Evolutionary conservation across 108 stramenopile species (phyloP).

Genomic region (Skeletonema potamos): DNA sequence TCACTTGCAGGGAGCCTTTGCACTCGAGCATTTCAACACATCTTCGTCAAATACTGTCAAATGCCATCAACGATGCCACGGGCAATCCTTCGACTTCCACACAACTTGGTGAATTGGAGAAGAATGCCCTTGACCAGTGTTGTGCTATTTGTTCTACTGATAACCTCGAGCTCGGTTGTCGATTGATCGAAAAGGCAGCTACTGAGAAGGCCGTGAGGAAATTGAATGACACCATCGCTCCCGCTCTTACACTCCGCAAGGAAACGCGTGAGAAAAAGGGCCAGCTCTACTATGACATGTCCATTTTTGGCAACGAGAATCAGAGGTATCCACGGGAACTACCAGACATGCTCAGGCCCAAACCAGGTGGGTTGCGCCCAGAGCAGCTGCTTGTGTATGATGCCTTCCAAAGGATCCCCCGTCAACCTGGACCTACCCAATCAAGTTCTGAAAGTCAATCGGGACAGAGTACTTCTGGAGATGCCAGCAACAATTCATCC

Average conservation of each 20-base stretch:
- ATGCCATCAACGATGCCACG: slow-evolving; percentile 22
- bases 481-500: slow-evolving; percentile 27
- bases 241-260: slow-evolving; percentile 66
- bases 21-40: slow-evolving; percentile 95
- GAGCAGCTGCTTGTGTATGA: slow-evolving; percentile 97
- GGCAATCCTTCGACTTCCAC: slow-evolving; percentile 17
- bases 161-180: slow-evolving; percentile 96
- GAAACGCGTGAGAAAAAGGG: slow-evolving; percentile 85
- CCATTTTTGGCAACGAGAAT: slow-evolving; percentile 76
- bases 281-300: slow-evolving; percentile 95
- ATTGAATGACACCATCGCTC: slow-evolving; percentile 87
- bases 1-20: slow-evolving; percentile 96
- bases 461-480: slow-evolving; percentile 4
- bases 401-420: slow-evolving; percentile 89
- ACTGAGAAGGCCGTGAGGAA: slow-evolving; percentile 98
- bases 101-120: slow-evolving; percentile 72
- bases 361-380: slow-evolving; percentile 86
- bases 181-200: slow-evolving; percentile 99
- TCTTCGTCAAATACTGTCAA: slow-evolving; percentile 83
- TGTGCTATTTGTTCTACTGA: slow-evolving; percentile 93
- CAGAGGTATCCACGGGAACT: slow-evolving; percentile 91
- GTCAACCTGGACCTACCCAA: slow-evolving; percentile 67
- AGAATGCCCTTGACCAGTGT: slow-evolving; percentile 87
- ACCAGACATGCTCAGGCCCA: slow-evolving; percentile 92
- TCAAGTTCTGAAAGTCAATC: slow-evolving; percentile 13